Conservation (phyloP, 148 eudicot species). For the Talinum fruticosum region DNA sequence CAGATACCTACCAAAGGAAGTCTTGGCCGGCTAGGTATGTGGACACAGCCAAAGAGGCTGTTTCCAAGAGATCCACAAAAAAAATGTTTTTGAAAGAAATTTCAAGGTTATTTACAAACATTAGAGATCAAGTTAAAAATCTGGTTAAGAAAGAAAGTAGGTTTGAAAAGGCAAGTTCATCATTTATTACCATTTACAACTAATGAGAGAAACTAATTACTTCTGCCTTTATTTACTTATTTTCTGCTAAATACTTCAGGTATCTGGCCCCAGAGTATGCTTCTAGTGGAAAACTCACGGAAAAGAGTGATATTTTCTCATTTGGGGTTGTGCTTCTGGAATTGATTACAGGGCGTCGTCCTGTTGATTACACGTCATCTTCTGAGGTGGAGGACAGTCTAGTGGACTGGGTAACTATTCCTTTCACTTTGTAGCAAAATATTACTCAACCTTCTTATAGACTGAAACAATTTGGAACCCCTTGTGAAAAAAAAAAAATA, state of each 20-base stretch:
- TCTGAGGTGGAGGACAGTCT: conserved; percentile 69
- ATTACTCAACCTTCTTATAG: not conserved
- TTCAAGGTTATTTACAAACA: not conserved
- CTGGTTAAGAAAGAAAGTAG: not conserved
- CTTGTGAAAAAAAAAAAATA: too few relatives aligned
- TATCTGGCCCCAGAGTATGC: conserved; percentile 94
- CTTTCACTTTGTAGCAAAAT: not conserved
- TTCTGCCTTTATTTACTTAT: not conserved
- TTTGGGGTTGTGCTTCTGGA: conserved; percentile 84
- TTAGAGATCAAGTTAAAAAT: not conserved
- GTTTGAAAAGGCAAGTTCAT: not conserved
- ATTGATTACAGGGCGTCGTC: conserved; percentile 65
- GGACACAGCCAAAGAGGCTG: not conserved
- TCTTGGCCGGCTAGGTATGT: not conserved
- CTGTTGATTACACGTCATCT: conserved; percentile 43
- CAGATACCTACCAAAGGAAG: too few relatives aligned
- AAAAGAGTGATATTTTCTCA: conserved; percentile 86
- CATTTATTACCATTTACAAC: not conserved
- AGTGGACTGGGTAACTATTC: conserved; percentile 71
- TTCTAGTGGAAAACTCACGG: conserved; percentile 76
- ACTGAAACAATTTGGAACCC: too few relatives aligned
- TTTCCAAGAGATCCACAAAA: too few relatives aligned
- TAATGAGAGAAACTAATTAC: not conserved
- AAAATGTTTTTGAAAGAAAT: not conserved
- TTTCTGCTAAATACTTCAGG: conserved; percentile 34